Conservation (phyloP, 2,329 filamentous ascomycete genomes). For the Stagonosporopsis chrysanthemi region DNA sequence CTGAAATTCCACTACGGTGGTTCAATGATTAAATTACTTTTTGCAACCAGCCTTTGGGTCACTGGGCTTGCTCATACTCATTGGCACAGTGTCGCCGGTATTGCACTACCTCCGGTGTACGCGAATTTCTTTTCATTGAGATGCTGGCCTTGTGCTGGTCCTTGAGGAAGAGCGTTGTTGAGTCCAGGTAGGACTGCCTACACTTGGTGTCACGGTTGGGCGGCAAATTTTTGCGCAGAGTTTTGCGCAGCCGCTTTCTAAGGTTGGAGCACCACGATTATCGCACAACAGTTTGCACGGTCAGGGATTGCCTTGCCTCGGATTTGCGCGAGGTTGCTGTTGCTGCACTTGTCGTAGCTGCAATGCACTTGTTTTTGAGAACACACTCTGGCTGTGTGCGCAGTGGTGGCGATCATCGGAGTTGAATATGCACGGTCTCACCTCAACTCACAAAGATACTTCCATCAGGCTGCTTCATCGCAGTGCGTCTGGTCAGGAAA, state of each 20-base stretch:
- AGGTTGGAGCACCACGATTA: no score
- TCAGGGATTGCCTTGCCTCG: no score
- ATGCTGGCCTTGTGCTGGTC: constrained; percentile 10
- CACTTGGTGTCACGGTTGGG: no score
- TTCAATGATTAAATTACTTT: background rate
- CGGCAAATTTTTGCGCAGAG: no score
- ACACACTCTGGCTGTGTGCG: constrained; percentile 11
- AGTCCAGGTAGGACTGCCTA: no score
- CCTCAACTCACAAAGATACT: background rate
- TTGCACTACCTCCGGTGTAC: constrained; percentile 7
- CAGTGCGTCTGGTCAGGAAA: background rate
- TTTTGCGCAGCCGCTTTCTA: no score
- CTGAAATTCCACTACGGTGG: background rate
- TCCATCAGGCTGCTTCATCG: background rate
- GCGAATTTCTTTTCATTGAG: constrained; percentile 62
- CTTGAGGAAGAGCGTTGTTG: constrained; percentile 2
- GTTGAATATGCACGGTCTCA: constrained; percentile 1
- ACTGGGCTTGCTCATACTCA: constrained; percentile 1
- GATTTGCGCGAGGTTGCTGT: no score
- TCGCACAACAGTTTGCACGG: no score
- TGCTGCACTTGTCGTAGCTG: no score
- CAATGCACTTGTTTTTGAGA: constrained; percentile 7
- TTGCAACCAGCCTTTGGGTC: background rate
- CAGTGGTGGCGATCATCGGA: constrained; percentile 13
- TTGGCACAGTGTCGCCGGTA: constrained; percentile 4